Evolutionary conservation across 768 basidiomycete genomes (phyloP).

Genomic region (Suillus luteus): DNA sequence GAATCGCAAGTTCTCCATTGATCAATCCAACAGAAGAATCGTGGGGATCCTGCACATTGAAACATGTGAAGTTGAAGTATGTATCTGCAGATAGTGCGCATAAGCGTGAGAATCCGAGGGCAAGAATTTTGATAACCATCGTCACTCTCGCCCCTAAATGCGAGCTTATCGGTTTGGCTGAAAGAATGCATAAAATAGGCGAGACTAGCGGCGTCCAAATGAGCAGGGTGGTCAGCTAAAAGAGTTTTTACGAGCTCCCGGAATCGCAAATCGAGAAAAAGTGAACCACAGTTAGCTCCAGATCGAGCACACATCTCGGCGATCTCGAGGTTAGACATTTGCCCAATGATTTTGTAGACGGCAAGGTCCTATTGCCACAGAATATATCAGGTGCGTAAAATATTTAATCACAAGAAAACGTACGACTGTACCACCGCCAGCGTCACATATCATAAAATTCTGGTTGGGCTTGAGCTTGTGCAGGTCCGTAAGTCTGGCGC

Average conservation of each 20-base stretch:
- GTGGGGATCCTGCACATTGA: slow-evolving; percentile 83
- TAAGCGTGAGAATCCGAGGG: slow-evolving; percentile 8
- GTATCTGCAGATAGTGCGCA: slow-evolving; percentile 48
- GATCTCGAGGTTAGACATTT: slow-evolving; percentile 81
- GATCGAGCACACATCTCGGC: slow-evolving; percentile 89
- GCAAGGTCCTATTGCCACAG: slow-evolving; percentile 39
- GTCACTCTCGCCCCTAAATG: slow-evolving; percentile 69
- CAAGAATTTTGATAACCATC: slow-evolving; percentile 55
- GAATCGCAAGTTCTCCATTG: slow-evolving; percentile 83
- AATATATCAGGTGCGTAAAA: slow-evolving; percentile 13
- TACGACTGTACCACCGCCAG: slow-evolving; percentile 80
- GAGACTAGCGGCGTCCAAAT: slow-evolving; percentile 78
- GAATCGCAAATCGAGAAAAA: slow-evolving; percentile 88
- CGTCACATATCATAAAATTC: slow-evolving; percentile 91
- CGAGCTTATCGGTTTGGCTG: slow-evolving; percentile 85
- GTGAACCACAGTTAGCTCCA: slow-evolving; percentile 83
- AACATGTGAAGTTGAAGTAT: slow-evolving; percentile 88
- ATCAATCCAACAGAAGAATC: slow-evolving; percentile 78
- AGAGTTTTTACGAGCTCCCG: slow-evolving; percentile 77
- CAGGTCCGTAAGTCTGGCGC: slow-evolving; percentile 77
- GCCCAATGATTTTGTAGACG: slow-evolving; percentile 79
- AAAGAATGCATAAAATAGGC: slow-evolving; percentile 91
- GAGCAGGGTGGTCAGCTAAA: slow-evolving; percentile 80
- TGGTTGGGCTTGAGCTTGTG: slow-evolving; percentile 80
- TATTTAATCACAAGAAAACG: slow-evolving; percentile 30